These are phyloP conservation scores for Ustilago bromivora DNA, from an alignment of 1,284 basidiomycete genomes.

Conservation along the genomic window DNA sequence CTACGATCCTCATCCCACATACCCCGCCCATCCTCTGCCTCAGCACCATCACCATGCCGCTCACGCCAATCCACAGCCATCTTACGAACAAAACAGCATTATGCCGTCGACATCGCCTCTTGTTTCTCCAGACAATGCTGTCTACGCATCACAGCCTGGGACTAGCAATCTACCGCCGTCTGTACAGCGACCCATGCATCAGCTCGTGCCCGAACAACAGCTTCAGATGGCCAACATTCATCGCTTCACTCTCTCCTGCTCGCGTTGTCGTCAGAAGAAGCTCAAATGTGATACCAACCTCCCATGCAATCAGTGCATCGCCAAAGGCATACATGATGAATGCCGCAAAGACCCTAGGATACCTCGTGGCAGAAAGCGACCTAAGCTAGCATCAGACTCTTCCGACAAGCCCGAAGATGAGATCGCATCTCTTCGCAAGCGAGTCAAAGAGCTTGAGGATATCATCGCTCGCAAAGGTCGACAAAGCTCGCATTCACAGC, in stretches of 20 bases:
- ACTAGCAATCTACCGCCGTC: constrained; percentile 20
- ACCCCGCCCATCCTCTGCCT: neutral
- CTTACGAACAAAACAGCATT: neutral
- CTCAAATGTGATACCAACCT: constrained; percentile 55
- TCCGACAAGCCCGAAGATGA: constrained; percentile 31
- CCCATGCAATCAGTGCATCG: constrained; percentile 56
- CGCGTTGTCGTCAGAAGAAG: constrained; percentile 52
- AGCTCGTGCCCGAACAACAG: constrained; percentile 48
- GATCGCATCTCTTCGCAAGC: constrained; percentile 34
- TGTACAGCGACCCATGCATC: constrained; percentile 32
- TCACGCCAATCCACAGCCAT: neutral
- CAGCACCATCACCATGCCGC: constrained; percentile 10
- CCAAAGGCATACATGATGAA: constrained; percentile 49
- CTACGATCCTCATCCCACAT: neutral
- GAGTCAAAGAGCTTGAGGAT: constrained; percentile 40
- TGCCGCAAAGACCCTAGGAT: constrained; percentile 55
- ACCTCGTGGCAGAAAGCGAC: constrained; percentile 52
- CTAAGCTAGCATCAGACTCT: constrained; percentile 18
- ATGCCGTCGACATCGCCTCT: constrained; percentile 2
- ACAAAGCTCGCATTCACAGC: constrained; percentile 5
- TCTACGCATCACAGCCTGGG: neutral
- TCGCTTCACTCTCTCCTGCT: constrained; percentile 51
- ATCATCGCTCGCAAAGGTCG: constrained; percentile 7
- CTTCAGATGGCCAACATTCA: constrained; percentile 44
- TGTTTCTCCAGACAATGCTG: neutral